phyloP scores from a whole-genome alignment of 305 asterid species.

The Fraxinus latifolia region DNA sequence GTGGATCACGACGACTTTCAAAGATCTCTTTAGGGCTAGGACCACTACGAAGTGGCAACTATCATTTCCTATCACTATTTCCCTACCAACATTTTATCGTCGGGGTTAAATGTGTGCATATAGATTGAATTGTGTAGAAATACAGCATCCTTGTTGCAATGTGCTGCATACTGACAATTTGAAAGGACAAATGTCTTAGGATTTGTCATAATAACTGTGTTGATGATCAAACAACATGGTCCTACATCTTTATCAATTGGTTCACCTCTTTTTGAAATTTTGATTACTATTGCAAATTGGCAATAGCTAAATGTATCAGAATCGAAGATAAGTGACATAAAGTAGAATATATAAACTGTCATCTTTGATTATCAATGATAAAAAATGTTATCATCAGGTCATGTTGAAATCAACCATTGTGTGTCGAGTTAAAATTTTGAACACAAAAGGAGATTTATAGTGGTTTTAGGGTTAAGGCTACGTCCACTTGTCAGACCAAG shows the following conservation, averaged over 20 bases:
- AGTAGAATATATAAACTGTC: background rate
- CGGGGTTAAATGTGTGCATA: background rate
- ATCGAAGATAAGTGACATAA: background rate
- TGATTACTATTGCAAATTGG: background rate
- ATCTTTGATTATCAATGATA: background rate
- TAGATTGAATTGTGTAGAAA: background rate
- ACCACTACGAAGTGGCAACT: background rate
- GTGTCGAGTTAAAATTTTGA: background rate
- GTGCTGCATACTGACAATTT: background rate
- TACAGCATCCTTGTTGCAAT: background rate
- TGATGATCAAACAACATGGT: background rate
- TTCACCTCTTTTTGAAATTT: background rate
- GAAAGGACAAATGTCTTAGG: slow-evolving; percentile 4
- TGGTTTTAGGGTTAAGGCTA: background rate
- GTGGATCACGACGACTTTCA: background rate
- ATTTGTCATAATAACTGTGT: background rate
- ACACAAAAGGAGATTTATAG: background rate
- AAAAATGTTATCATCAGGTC: background rate
- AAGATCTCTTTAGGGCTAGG: background rate
- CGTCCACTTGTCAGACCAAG: background rate
- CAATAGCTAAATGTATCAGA: background rate
- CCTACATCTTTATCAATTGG: background rate
- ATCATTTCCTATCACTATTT: background rate
- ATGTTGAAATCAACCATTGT: background rate
- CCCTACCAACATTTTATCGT: background rate